These are phyloP conservation scores for Paraconiothyrium brasiliense DNA, from an alignment of 2,329 filamentous ascomycete species.

Conservation along the genomic window DNA sequence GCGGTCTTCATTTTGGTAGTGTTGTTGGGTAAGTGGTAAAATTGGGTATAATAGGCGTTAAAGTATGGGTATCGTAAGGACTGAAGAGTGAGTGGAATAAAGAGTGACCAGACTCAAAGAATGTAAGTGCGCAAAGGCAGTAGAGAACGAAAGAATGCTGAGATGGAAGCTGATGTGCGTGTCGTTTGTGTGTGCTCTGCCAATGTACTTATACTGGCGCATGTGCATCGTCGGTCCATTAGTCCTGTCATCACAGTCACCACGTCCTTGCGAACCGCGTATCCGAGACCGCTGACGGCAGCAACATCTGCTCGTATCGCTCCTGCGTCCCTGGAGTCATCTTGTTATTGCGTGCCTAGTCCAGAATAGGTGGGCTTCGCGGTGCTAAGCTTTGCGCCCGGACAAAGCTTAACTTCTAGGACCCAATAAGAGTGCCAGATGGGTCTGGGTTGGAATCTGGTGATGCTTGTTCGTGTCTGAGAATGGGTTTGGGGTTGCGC, in stretches of 20 bases:
- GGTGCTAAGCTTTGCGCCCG: constrained; percentile 25
- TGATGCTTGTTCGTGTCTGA: constrained; percentile 26
- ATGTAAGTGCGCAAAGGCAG: constrained; percentile 30
- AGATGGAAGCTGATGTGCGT: constrained; percentile 7
- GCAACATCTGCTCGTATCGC: constrained; percentile 18
- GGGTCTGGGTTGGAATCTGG: constrained; percentile 10
- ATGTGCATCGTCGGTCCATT: neutral
- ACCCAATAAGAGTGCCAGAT: constrained; percentile 24
- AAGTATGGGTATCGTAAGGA: constrained; percentile 18
- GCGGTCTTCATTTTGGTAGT: constrained; percentile 34
- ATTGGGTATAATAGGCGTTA: constrained; percentile 3
- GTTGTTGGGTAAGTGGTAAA: constrained; percentile 3
- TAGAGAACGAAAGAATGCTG: constrained; percentile 17
- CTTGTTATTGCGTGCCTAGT: constrained; percentile 16
- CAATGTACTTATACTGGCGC: constrained; percentile 19
- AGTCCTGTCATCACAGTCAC: neutral
- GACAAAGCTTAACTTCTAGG: constrained; percentile 18
- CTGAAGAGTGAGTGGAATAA: constrained; percentile 18
- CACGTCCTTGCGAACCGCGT: neutral
- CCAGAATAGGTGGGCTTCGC: constrained; percentile 21
- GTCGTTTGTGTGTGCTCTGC: neutral
- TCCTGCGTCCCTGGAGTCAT: constrained; percentile 25
- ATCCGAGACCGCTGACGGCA: constrained; percentile 19
- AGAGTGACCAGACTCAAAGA: constrained; percentile 45
- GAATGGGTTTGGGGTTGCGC: constrained; percentile 28